These are phyloP conservation scores for Setaria italica DNA, from an alignment of 202 grass and related monocot genomes.

Conservation along the genomic window DNA sequence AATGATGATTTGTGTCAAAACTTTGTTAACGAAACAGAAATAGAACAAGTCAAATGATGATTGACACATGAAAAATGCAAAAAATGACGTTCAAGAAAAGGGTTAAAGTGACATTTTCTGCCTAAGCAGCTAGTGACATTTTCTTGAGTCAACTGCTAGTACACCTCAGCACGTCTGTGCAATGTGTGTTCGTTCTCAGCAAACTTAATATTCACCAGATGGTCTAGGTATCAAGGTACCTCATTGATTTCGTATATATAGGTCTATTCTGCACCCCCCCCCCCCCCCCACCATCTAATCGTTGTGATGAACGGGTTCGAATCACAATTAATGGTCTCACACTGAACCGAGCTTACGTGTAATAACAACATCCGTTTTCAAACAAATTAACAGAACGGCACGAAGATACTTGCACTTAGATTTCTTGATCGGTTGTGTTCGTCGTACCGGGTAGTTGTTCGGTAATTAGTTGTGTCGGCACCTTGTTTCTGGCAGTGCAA, in stretches of 20 bases:
- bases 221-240: background rate
- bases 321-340: slow-evolving; percentile 33
- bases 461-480: background rate
- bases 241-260: slow-evolving; percentile 16
- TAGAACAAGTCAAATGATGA: no score
- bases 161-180: background rate
- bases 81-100: no score
- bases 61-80: no score
- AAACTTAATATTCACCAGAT: background rate
- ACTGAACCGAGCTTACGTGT: background rate
- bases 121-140: no score
- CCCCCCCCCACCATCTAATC: background rate
- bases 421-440: background rate
- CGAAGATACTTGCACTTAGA: background rate
- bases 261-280: no score
- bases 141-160: background rate
- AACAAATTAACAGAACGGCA: background rate
- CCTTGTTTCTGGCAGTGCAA: background rate
- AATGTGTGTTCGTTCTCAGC: background rate
- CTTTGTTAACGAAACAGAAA: no score
- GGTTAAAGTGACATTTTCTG: no score
- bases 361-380: slow-evolving; percentile 26
- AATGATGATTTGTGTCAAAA: no score
- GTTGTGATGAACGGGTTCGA: background rate
- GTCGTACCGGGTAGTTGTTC: background rate